Conservation (phyloP, 2,329 filamentous ascomycete species). For the Hymenoscyphus fraxineus region DNA sequence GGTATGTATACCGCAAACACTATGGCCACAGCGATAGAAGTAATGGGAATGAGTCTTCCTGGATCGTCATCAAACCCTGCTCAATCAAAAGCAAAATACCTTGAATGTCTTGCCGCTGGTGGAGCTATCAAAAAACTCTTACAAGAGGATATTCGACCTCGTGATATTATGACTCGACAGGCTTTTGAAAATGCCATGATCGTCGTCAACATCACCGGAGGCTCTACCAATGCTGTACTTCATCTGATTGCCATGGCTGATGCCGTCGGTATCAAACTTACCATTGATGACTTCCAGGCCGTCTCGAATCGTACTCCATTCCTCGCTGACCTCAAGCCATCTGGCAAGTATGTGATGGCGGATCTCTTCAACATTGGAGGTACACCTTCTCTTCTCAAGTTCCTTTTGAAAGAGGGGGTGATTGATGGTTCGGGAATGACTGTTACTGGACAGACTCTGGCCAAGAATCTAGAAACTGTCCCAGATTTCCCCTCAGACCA, state of each 20-base stretch:
- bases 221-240: slow-evolving; percentile 81
- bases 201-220: slow-evolving; percentile 75
- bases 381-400: slow-evolving; percentile 54
- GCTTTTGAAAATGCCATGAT: slow-evolving; percentile 86
- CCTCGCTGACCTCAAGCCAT: slow-evolving; percentile 79
- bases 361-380: slow-evolving; percentile 55
- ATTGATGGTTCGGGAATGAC: slow-evolving; percentile 58
- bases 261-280: slow-evolving; percentile 74
- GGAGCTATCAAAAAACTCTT: slow-evolving; percentile 71
- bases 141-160: slow-evolving; percentile 71
- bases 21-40: slow-evolving; percentile 71
- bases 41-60: slow-evolving; percentile 74
- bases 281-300: slow-evolving; percentile 80
- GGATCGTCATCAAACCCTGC: slow-evolving; percentile 78
- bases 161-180: slow-evolving; percentile 73
- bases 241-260: slow-evolving; percentile 83
- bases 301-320: slow-evolving; percentile 77
- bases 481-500: slow-evolving; percentile 65
- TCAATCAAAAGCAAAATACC: slow-evolving; percentile 65
- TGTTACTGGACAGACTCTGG: slow-evolving; percentile 55
- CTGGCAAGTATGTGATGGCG: slow-evolving; percentile 60
- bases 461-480: slow-evolving; percentile 54
- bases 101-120: slow-evolving; percentile 70
- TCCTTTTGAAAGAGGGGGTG: slow-evolving; percentile 54
- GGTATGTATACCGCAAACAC: slow-evolving; percentile 82